Conservation (phyloP, 202 grass and related monocot genomes). For the Dendrocalamus latiflorus region DNA sequence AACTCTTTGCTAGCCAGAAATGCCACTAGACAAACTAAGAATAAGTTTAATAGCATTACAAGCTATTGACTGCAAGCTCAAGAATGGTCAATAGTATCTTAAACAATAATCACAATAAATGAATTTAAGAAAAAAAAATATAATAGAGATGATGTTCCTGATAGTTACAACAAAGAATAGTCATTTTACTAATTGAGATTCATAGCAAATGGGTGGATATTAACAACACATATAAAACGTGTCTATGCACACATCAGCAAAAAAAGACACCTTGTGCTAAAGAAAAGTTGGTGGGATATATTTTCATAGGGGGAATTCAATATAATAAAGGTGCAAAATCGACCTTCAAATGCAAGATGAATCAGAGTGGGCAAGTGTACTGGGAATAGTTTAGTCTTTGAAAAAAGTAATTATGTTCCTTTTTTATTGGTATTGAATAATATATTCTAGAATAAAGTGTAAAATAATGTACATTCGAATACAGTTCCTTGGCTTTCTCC, state of each 20-base stretch:
- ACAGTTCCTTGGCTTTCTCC: conserved; percentile 97
- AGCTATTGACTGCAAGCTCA: neutral
- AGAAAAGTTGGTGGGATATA: neutral
- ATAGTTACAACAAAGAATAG: too few species aligned
- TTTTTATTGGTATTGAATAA: neutral
- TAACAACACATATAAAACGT: neutral
- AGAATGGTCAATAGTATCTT: neutral
- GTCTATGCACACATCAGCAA: neutral
- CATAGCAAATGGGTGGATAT: neutral
- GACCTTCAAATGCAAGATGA: neutral
- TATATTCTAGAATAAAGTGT: neutral
- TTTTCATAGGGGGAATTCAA: neutral
- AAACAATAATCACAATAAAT: too few species aligned
- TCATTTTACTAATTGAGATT: neutral
- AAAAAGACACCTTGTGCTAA: neutral
- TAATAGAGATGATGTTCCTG: too few species aligned
- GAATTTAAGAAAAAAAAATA: too few species aligned
- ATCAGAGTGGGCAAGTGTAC: neutral
- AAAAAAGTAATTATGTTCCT: neutral
- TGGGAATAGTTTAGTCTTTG: neutral
- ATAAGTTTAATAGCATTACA: neutral
- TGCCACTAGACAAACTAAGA: neutral
- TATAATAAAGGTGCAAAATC: neutral
- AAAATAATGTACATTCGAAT: conserved; percentile 55
- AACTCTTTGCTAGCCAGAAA: neutral